Conservation (phyloP, 495 filamentous ascomycete species). For the Rhizodiscina lignyota region DNA sequence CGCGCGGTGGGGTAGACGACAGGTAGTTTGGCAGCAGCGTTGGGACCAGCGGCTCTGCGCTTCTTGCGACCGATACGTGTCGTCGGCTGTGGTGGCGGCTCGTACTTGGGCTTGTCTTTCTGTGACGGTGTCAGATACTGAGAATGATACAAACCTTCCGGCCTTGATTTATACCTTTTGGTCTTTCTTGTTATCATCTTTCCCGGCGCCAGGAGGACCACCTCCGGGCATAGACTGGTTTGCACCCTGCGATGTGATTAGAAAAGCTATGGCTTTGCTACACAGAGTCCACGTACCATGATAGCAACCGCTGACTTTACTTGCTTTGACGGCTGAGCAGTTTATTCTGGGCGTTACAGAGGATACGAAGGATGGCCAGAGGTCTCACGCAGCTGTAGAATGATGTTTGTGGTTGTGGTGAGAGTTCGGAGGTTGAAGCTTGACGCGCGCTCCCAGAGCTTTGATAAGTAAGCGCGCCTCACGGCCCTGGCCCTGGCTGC, state of each 20-base stretch:
- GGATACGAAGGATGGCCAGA: not conserved
- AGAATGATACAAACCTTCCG: constrained; percentile 1
- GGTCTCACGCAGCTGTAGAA: too few species aligned
- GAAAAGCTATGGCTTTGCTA: not conserved
- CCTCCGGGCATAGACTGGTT: constrained; percentile 77
- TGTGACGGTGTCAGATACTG: too few species aligned
- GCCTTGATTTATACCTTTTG: constrained; percentile 54
- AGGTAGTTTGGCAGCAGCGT: constrained; percentile 86
- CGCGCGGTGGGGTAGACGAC: constrained; percentile 85
- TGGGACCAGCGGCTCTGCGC: constrained; percentile 80
- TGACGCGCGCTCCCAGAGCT: too few species aligned
- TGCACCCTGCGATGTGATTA: constrained; percentile 41
- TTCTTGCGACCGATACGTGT: constrained; percentile 98
- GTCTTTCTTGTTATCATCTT: constrained; percentile 69
- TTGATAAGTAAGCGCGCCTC: too few species aligned
- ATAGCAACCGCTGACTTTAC: not conserved
- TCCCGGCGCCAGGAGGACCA: constrained; percentile 35
- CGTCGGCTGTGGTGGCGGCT: constrained; percentile 90
- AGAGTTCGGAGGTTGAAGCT: too few species aligned
- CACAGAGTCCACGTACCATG: not conserved
- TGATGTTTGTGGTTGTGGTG: too few species aligned
- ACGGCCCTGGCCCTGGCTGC: too few species aligned
- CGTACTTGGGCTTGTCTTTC: constrained; percentile 99
- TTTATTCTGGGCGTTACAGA: not conserved
- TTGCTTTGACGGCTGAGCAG: too few species aligned